A percentile compares a stretch with the other conserved stretches of the same genome.
Evolutionary conservation across 805 yeast species (phyloP).

Genomic region (Yamadazyma endophytica): DNA sequence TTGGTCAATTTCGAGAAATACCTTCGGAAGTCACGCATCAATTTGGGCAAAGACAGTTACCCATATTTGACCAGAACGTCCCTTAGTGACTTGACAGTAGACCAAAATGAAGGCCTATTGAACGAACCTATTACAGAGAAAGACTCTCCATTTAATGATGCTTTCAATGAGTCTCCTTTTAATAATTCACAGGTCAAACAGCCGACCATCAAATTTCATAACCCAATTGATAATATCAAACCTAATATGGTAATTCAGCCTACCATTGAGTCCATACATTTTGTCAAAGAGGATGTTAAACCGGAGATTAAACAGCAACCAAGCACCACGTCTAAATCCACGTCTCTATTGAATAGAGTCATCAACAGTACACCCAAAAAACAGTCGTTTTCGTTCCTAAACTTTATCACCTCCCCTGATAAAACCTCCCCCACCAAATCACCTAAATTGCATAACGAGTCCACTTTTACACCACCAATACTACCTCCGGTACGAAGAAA

Average conservation of each 20-base stretch:
- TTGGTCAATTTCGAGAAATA: conserved; percentile 27
- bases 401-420: not conserved
- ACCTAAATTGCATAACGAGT: not conserved
- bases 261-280: conserved; percentile 30
- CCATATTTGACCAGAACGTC: conserved; percentile 20
- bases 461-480: too few species aligned
- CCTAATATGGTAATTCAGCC: conserved; percentile 18
- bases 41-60: conserved; percentile 15
- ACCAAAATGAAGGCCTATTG: conserved; percentile 2
- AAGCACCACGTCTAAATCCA: conserved; percentile 3
- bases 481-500: too few species aligned
- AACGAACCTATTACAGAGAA: too few species aligned
- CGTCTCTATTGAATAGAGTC: conserved; percentile 12
- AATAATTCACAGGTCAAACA: too few species aligned
- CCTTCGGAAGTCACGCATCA: conserved; percentile 29
- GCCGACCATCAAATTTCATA: conserved; percentile 24
- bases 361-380: conserved; percentile 4
- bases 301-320: conserved; percentile 2
- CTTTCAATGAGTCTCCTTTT: too few species aligned
- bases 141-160: too few species aligned
- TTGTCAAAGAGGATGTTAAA: too few species aligned
- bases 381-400: not conserved
- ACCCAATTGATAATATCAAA: conserved; percentile 29
- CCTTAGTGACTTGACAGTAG: conserved; percentile 9
- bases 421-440: not conserved